phyloP scores from a whole-genome alignment of 345 rosid species.

The Salix viminalis region DNA sequence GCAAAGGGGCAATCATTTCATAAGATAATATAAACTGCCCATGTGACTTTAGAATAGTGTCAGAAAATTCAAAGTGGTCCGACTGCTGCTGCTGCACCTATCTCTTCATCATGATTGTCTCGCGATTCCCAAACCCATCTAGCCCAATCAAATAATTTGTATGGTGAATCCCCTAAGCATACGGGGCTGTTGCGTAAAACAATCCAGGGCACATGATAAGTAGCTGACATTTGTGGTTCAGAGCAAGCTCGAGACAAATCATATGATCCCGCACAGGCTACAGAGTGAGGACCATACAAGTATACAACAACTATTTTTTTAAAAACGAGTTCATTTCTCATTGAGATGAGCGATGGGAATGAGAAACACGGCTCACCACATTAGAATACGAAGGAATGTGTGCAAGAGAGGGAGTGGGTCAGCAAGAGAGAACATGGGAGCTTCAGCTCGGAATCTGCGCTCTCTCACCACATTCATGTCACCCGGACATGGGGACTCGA shows the following conservation, averaged over 20 bases:
- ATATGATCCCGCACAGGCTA: not conserved
- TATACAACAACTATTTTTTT: not conserved
- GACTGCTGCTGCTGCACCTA: conserved; percentile 19
- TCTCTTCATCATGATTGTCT: conserved; percentile 42
- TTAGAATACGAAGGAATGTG: conserved; percentile 30
- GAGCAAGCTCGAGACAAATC: not conserved
- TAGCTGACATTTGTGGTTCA: not conserved
- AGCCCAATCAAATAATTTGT: conserved; percentile 24
- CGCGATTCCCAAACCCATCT: conserved; percentile 23
- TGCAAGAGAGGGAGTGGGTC: conserved; percentile 12
- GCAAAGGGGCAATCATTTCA: not conserved
- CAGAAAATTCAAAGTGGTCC: conserved; percentile 27
- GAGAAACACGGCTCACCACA: not conserved
- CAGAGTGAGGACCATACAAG: not conserved
- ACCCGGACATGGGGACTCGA: conserved; percentile 16
- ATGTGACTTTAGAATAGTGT: conserved; percentile 17
- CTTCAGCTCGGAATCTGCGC: conserved; percentile 29
- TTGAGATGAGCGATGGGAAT: conserved; percentile 1
- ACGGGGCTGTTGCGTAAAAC: conserved; percentile 2
- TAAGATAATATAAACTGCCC: not conserved
- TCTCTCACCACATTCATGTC: conserved; percentile 17
- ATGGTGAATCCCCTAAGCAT: conserved; percentile 16
- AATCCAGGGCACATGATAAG: conserved; percentile 7
- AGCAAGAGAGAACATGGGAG: conserved; percentile 26
- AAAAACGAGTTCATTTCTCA: not conserved